Percentiles rank a stretch among this genome's conserved stretches.
phyloP scores from a whole-genome alignment of 306 rosid species.

The Hippophae gyantsensis region DNA sequence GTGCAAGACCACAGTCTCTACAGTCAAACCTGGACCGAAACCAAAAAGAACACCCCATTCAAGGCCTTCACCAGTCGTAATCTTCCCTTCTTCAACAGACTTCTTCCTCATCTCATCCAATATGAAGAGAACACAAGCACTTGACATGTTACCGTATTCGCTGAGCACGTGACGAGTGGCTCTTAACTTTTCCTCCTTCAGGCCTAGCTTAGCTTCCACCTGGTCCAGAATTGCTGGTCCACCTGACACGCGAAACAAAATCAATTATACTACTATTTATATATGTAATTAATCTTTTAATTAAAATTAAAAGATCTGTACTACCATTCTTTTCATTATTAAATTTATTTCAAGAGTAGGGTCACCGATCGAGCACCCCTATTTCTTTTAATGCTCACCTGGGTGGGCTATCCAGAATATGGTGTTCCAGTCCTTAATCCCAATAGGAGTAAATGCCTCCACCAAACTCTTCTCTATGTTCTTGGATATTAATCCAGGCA shows the following conservation, averaged over 20 bases:
- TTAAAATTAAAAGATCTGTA: too few relatives aligned
- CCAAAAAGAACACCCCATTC: slow-evolving; percentile 22
- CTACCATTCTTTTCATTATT: too few relatives aligned
- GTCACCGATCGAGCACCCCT: too few relatives aligned
- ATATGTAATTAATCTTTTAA: too few relatives aligned
- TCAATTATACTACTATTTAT: too few relatives aligned
- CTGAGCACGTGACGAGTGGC: slow-evolving; percentile 10
- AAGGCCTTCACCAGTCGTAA: slow-evolving; percentile 11
- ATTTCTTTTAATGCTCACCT: too few relatives aligned
- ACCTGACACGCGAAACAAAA: neutral
- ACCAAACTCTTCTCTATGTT: slow-evolving; percentile 15
- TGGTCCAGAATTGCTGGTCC: slow-evolving; percentile 17
- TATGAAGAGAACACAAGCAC: slow-evolving; percentile 16
- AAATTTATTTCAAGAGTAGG: too few relatives aligned
- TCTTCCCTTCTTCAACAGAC: neutral
- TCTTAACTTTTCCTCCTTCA: slow-evolving; percentile 9
- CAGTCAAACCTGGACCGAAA: slow-evolving; percentile 17
- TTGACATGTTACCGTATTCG: slow-evolving; percentile 15
- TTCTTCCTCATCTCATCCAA: slow-evolving; percentile 16
- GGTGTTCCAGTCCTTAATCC: slow-evolving; percentile 15
- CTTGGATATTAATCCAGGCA: slow-evolving; percentile 11
- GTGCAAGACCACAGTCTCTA: slow-evolving; percentile 17
- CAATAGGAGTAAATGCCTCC: slow-evolving; percentile 11
- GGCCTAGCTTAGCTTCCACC: slow-evolving; percentile 6
- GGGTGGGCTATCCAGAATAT: slow-evolving; percentile 22